Evolutionary conservation across 495 filamentous ascomycete genomes (phyloP), one percentile per base, ranked within the genome.

Genomic region (Aspergillus conjunctus): DNA sequence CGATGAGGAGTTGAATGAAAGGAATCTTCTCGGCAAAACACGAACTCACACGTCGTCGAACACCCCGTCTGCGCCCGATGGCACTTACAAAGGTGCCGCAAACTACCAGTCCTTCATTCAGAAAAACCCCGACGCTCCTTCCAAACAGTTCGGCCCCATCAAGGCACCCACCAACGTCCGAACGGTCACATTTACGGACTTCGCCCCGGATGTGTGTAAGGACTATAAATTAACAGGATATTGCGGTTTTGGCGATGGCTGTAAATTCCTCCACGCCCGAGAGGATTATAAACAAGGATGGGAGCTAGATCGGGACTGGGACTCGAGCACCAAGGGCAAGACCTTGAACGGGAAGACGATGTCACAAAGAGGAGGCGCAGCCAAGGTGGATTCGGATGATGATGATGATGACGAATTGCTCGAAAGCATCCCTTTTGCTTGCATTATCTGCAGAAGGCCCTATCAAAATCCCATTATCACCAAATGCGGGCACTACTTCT

Each of bases 251-350:
- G 59, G 55, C 4, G 59, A 61, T 53, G 54, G 52, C 1, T 65
- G 59, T 50, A 64, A 93, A 70, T 98, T 91, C 75, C 71, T 93
- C 2, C 93, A 98, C 68, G 84, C 85, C 1, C 83, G 95, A 11
- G 91, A 95, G 64, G 90, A 94, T 72, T 93, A 95, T 69, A 89
- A 91, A 49, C 88, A 91, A 73, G 94, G 94, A 2, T 98, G 95
- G 95, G 91, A 98, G 68, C 77, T 98, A 11, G 94, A 98, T 71
- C 79, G 82, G 12, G 95, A 98, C 20, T 98, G 94, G 94, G 94
- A 98, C 70, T 86, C 83, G 32, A 84, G 83, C 3, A 91, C 85
- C 7, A 91, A 92, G 63, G 88, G 88, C 21, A 91, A 91, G 70
- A 85, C 86, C 41, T 58, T 85, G 2, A 77, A 68, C 9, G 90